Evolutionary conservation across 208 protist species (phyloP), one percentile per base, ranked within the genome.

Genomic region (Tritrichomonas musculus): DNA sequence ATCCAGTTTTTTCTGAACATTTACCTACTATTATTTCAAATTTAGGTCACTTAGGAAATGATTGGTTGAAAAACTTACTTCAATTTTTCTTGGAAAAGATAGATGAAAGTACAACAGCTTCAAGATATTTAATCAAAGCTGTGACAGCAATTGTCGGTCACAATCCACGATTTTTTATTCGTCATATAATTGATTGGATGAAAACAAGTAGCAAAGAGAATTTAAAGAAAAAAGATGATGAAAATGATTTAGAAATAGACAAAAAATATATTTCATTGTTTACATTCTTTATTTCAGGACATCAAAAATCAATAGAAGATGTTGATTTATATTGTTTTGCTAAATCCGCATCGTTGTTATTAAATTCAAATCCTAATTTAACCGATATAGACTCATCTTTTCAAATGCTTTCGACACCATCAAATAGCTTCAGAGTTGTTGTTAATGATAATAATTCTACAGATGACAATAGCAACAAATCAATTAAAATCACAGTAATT

Each of bases 1-100:
- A 88, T 57, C 77, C 41, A 20, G 25, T 47, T 53, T 88, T 88
- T 88, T 88, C 77, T 27, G 77, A 88, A 57, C 47, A 88, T 50
- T 53, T 88, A 17, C 47, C 77, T 0, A 14, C n/a, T 53, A 88
- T 88, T 39, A 88, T 88, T 57, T 44, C 77, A 57, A 53, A 88
- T 88, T 57, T 49, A 11, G 25, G 44, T 9, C 77, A 88, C 17
- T 39, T 88, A 33, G 77, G 77, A 44, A 88, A 17, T 39, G 77
- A 88, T 53, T 88, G 77, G 77, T 47, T 88, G 25, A 88, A 88
- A 57, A 88, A 53, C 13, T 36, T 88, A 39, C 30, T 88, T 39
- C 77, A 88, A 30, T 88, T 27, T n/a, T 36, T 88, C 25, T 39
- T 88, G 11, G 77, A 88, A 57, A 25, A 30, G 57, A 60, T 88